A percentile compares a stretch with the other conserved stretches of the same genome.
Conservation (phyloP, 2,329 filamentous ascomycete species). For the Exophiala sideris region DNA sequence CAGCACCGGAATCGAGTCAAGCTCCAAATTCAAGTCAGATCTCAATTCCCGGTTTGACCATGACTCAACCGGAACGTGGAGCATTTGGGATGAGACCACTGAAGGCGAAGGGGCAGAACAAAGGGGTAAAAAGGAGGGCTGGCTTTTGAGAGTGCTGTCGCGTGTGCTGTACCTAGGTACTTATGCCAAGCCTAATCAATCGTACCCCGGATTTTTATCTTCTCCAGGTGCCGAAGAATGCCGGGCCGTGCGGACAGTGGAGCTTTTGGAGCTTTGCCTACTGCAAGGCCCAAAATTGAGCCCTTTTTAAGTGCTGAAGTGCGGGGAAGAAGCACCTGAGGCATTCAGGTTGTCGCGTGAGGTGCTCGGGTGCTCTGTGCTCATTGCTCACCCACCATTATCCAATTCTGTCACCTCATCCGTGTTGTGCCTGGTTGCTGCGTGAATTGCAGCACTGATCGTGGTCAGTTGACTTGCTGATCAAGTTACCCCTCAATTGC, state of each 20-base stretch:
- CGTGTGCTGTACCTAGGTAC: neutral
- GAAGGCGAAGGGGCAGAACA: slow-evolving; percentile 12
- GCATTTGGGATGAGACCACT: slow-evolving; percentile 18
- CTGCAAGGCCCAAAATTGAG: neutral
- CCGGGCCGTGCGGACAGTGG: neutral
- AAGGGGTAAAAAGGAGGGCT: slow-evolving; percentile 14
- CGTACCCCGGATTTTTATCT: slow-evolving; percentile 24
- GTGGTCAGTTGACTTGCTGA: slow-evolving; percentile 18
- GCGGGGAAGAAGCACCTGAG: slow-evolving; percentile 14
- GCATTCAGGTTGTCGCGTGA: slow-evolving; percentile 22
- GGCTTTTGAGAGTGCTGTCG: slow-evolving; percentile 20
- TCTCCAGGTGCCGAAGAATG: slow-evolving; percentile 13
- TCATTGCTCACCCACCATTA: neutral
- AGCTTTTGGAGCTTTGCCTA: neutral
- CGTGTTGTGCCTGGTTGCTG: neutral
- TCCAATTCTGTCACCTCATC: neutral
- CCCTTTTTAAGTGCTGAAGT: slow-evolving; percentile 6
- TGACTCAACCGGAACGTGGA: slow-evolving; percentile 26
- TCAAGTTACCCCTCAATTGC: slow-evolving; percentile 22
- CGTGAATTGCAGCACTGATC: neutral
- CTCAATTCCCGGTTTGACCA: slow-evolving; percentile 8
- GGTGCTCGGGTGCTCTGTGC: neutral
- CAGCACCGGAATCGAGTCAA: slow-evolving; percentile 13
- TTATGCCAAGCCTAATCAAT: slow-evolving; percentile 5
- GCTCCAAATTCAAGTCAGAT: slow-evolving; percentile 6